A percentile compares a stretch with the other conserved stretches of the same genome.
Evolutionary conservation across 805 yeast species (phyloP).

Genomic region (Suhomyces kilbournensis): DNA sequence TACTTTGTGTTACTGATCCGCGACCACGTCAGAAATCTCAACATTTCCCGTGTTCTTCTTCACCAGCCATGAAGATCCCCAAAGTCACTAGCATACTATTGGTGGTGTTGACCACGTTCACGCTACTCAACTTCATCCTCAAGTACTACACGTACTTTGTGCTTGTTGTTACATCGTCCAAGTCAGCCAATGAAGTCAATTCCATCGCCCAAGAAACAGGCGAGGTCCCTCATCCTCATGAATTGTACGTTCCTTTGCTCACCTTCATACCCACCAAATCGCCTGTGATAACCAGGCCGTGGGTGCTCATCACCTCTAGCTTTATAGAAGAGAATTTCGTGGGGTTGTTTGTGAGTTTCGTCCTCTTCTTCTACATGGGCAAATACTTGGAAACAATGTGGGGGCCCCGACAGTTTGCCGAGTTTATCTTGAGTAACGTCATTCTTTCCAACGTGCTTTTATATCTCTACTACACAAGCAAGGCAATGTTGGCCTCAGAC

Average conservation of each 20-base stretch:
- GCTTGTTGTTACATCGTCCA: conserved; percentile 29
- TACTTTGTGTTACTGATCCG: not conserved
- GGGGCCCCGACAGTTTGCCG: conserved; percentile 53
- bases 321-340: conserved; percentile 46
- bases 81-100: conserved; percentile 33
- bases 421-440: conserved; percentile 42
- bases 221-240: conserved; percentile 43
- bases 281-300: conserved; percentile 40
- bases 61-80: conserved; percentile 27
- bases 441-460: conserved; percentile 34
- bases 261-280: conserved; percentile 47
- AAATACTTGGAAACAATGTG: conserved; percentile 64
- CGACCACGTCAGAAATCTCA: not conserved
- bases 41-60: not conserved
- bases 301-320: conserved; percentile 48
- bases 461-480: conserved; percentile 22
- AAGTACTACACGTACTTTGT: conserved; percentile 40
- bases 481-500: conserved; percentile 11
- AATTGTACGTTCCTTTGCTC: conserved; percentile 47
- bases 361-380: conserved; percentile 51
- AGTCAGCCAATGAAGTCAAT: conserved; percentile 19
- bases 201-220: conserved; percentile 31
- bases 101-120: conserved; percentile 29
- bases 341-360: conserved; percentile 34
- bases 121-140: conserved; percentile 31